Evolutionary conservation across 768 basidiomycete species (phyloP), one percentile per base, ranked within the genome.

Genomic region (Terana coerulea): DNA sequence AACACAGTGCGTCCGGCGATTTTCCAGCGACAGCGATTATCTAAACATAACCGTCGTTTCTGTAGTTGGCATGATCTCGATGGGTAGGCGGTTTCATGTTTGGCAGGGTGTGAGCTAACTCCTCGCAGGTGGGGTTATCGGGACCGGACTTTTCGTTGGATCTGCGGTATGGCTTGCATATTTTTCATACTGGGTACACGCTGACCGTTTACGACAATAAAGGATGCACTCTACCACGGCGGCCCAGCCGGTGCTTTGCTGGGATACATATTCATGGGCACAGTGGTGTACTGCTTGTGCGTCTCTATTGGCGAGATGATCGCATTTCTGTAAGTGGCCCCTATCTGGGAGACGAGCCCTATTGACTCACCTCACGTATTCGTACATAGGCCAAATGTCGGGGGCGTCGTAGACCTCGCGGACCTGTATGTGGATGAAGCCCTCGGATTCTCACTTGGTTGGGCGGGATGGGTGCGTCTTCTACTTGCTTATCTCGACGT

Each of bases 221-320:
- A 64, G 62, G 53, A 54, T 6, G 66, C 71, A 3, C 69, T 83
- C 19, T 69, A 72, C 0, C 69, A 71, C 25, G 80, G 75, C 5
- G 83, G 83, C 0, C 81, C 83, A 4, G 66, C 80, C 0, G 80
- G 83, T 11, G 60, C 73, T 0, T 62, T 81, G 47, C 61, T 81
- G 8, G 81, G 75, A 1, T 79, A 78, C 60, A 46, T 69, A 54
- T 62, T 73, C 62, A 65, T 74, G 58, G 70, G 79, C 54, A 63
- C 61, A 1, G 59, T 73, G 28, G 63, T 68, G 19, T 65, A 63
- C 43, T 64, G 59, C 50, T 59, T 70, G 22, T 63, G 69, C 41
- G 60, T 67, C 40, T 70, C 70, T 3, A 61, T 75, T 11, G 73
- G 70, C 11, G 73, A 75, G 56, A 65, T 72, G 69, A 65, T 64